Evolutionary conservation across 768 basidiomycete genomes (phyloP), one percentile per base, ranked within the genome.

Genomic region (Phanerochaete sordida): DNA sequence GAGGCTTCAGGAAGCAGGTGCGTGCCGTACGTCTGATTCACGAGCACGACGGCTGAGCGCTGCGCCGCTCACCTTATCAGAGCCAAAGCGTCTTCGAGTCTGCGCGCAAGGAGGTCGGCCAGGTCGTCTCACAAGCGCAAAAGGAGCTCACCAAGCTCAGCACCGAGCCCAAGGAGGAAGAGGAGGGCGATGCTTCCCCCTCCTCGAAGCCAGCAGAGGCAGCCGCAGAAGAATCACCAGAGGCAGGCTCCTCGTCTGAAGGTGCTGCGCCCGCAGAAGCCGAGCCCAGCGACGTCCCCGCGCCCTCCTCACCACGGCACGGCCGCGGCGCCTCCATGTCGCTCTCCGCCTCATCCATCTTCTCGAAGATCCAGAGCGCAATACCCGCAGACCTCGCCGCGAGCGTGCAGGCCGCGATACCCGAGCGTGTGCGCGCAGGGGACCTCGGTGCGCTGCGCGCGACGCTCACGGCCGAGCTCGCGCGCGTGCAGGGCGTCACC

Each of bases 1-100:
- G 93, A 47, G 90, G 92, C 30, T 90, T 95, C 69, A 84, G 86
- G 77, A 91, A 89, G 72, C 93, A 95, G 86, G 93, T 86, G 65
- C 64, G 84, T 68, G 39, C 39, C 4, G 51, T 3, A 28, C 23
- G 3, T 28, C n/a, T 35, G 15, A 1, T 24, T 26, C 26, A 12
- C 46, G 27, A 15, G 26, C n/a, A 23, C 2, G 9, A 23, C 21
- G 15, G 35, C 39, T 35, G 31, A 45, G 19, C n/a, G 6, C 44
- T 15, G 50, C 19, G 46, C 26, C 24, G 8, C n/a, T 51, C 28
- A 37, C 24, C 49, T 26, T 24, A 9, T 30, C 26, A 93, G 91
- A 87, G 90, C 68, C 88, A 90, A 73, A 79, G 70, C 43, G 88
- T 81, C 3, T 69, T 93, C 21, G 79, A 88, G 65, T 77, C 79